Evolutionary conservation across 169 alveolate species (phyloP), one percentile per base, ranked within the genome.

Genomic region (Plasmodium relictum): DNA sequence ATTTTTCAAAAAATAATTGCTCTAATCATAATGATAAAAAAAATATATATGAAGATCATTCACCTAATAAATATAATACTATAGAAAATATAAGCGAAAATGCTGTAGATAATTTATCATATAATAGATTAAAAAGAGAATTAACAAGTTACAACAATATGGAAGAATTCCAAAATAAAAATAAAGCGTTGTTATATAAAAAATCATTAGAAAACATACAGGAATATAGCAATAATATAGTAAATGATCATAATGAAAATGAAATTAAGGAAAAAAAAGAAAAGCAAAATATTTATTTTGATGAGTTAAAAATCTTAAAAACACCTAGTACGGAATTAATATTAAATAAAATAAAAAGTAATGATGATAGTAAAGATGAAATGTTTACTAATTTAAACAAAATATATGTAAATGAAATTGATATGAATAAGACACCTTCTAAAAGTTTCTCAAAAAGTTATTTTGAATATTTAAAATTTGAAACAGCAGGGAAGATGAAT

Each of bases 401-500:
- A 16, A 80, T 80, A 9, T 45, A 66, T 59, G 24, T 39, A 18
- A 70, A 86, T 31, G 92, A 86, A 22, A 71, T 86, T 12, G 87
- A 86, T 59, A 56, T 86, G 52, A 69, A 86, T 48, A 86, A 70
- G 58, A 86, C 92, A 6, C 92, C 92, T n/a, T 66, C 76, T 9
- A 86, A 86, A 41, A 86, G 74, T 24, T 83, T 68, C 9, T 86
- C 92, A 24, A 86, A 39, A 50, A 61, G 78, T 20, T 86, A 86
- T 52, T 56, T 61, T 12, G 92, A 86, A 39, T 86, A 86, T 50
- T 2, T 86, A 48, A 86, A 86, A 45, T 86, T 54, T 48, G 92
- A 86, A 71, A 86, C 92, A 86, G 92, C 92, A 9, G 92, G 92
- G n/a, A 86, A 86, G 37, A 86, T 86, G 92, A 69, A 86, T 71